Conservation (phyloP, 805 yeast genomes). For the Suhomyces canberraensis region DNA sequence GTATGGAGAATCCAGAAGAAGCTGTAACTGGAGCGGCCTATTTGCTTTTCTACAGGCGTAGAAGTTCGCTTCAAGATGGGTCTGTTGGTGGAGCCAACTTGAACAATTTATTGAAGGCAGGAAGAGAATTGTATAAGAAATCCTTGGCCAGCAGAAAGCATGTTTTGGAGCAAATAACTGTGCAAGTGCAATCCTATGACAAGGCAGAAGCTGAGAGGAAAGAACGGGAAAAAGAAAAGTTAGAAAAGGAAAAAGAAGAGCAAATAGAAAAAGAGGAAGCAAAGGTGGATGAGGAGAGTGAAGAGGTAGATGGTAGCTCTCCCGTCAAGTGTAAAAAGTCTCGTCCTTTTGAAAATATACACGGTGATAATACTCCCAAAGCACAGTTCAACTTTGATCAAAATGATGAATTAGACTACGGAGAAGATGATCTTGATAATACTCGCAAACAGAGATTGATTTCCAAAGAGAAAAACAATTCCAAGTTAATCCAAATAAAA, state of each 20-base stretch:
- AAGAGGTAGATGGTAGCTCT: no score
- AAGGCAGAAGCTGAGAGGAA: slow-evolving; percentile 6
- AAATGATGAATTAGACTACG: slow-evolving; percentile 11
- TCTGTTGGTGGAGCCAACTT: slow-evolving; percentile 49
- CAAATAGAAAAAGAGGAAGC: background rate
- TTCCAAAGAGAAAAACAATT: slow-evolving; percentile 20
- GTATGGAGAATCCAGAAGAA: slow-evolving; percentile 53
- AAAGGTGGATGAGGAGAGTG: background rate
- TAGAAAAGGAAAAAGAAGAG: background rate
- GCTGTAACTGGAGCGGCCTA: slow-evolving; percentile 80
- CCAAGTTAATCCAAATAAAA: slow-evolving; percentile 23
- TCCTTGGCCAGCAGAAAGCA: slow-evolving; percentile 11
- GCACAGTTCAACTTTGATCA: slow-evolving; percentile 13
- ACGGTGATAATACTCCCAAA: background rate
- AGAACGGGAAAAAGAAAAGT: slow-evolving; percentile 5
- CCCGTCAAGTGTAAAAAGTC: slow-evolving; percentile 2
- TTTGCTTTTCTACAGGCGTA: slow-evolving; percentile 73
- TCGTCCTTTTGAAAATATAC: slow-evolving; percentile 5
- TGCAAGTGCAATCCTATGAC: slow-evolving; percentile 14
- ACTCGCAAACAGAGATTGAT: slow-evolving; percentile 24
- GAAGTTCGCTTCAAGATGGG: slow-evolving; percentile 27
- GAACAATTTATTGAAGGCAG: slow-evolving; percentile 36
- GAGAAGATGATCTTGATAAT: slow-evolving; percentile 14
- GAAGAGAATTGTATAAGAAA: slow-evolving; percentile 28
- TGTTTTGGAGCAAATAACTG: slow-evolving; percentile 11